phyloP scores from a whole-genome alignment of 2,329 filamentous ascomycete species.

The Escovopsis weberi region DNA sequence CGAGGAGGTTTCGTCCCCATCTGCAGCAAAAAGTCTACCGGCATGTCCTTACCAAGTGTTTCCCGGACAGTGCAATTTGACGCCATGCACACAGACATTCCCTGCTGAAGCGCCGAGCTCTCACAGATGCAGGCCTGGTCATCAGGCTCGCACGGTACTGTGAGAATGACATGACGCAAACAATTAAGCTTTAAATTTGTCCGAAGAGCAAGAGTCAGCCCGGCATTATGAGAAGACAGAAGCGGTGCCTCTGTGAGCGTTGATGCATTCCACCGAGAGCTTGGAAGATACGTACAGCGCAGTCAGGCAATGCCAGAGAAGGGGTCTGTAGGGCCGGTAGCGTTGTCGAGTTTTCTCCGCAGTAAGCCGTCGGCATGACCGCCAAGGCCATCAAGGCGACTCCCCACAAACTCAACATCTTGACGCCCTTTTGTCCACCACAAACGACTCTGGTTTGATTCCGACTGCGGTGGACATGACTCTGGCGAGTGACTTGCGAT shows the following conservation, averaged over 20 bases:
- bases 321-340: constrained; percentile 4
- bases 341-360: not conserved
- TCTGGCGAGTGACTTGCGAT: too few species aligned
- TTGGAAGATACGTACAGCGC: constrained; percentile 14
- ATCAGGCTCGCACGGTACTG: constrained; percentile 13
- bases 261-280: too few species aligned
- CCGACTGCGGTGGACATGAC: not conserved
- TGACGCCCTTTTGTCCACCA: not conserved
- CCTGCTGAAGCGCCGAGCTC: constrained; percentile 11
- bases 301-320: constrained; percentile 11
- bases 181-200: constrained; percentile 12
- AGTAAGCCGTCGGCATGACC: constrained; percentile 1
- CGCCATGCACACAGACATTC: constrained; percentile 15
- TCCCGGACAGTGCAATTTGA: constrained; percentile 16
- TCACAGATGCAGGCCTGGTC: constrained; percentile 20
- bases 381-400: constrained; percentile 2
- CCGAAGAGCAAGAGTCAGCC: not conserved
- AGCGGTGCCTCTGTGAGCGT: too few species aligned
- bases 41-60: constrained; percentile 14
- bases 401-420: constrained; percentile 2
- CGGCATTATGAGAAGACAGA: not conserved
- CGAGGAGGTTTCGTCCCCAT: too few species aligned
- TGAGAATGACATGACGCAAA: constrained; percentile 10
- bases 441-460: not conserved
- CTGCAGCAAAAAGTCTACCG: not conserved